Evolutionary conservation across 2,329 filamentous ascomycete species (phyloP), one percentile per base, ranked within the genome.

Genomic region (Nothophoma quercina): DNA sequence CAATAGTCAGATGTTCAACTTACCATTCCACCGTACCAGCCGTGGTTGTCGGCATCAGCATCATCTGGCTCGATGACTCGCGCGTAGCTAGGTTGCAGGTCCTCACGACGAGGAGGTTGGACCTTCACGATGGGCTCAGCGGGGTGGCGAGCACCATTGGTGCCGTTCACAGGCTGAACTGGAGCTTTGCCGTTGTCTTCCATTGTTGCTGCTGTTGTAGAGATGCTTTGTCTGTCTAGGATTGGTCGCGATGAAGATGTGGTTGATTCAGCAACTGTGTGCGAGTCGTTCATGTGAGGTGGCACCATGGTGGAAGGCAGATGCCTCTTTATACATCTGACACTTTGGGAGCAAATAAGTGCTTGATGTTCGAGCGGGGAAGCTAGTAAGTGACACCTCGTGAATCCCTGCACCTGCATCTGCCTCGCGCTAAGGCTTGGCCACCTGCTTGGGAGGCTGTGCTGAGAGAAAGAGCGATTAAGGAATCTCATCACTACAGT

Each of bases 11-110:
- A 19, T n/a, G 26, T 16, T 32, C 18, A 49, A 56, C 62, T 56
- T 49, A 66, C 64, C 87, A 97, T 91, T 55, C 78, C 78, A 18
- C 91, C 91, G 69, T 98, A 99, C 92, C 92, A 97, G 70, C 91
- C 90, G 73, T 93, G 86, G 42, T 85, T 83, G 59, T 84, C 84
- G 25, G 84, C 85, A 61, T 95, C 87, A 44, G 85, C 83, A 60
- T 81, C 83, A 51, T 85, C 83, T 22, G 83, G 80, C 62, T 84
- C 80, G 60, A 90, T 81, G 39, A 80, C 78, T 58, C 86, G 82
- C 6, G 91, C 91, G 74, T 95, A 95, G 70, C 84, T 90, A 51
- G 87, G 87, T 78, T 96, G 92, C 9, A 98, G 82, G 69, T 97
- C 93, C 63, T 92, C 90, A 65, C 87, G 83, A 55, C 86, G 85